phyloP scores from a whole-genome alignment of 129 eudicot genomes.

The Saposhnikovia divaricata region DNA sequence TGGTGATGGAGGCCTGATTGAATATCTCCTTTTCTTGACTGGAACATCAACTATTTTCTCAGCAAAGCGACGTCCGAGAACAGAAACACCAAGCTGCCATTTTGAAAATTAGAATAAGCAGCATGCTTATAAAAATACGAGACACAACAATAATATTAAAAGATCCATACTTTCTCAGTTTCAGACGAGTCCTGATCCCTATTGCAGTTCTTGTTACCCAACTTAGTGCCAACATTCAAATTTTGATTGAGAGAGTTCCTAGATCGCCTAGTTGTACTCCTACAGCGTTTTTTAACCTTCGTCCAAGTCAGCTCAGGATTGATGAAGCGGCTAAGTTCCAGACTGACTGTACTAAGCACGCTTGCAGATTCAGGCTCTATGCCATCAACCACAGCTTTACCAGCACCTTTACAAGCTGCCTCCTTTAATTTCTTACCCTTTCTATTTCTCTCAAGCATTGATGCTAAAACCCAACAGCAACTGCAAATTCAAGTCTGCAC shows the following conservation, averaged over 20 bases:
- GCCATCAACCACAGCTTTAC: slow-evolving; percentile 20
- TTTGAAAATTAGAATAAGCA: not conserved
- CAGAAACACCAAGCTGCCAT: slow-evolving; percentile 49
- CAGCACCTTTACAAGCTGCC: slow-evolving; percentile 11
- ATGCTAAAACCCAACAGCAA: slow-evolving; percentile 16
- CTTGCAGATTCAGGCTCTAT: slow-evolving; percentile 21
- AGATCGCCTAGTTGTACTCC: slow-evolving; percentile 31
- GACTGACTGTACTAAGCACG: slow-evolving; percentile 35
- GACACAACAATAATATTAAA: not conserved
- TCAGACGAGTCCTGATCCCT: slow-evolving; percentile 33
- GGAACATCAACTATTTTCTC: slow-evolving; percentile 51
- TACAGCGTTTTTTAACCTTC: slow-evolving; percentile 45
- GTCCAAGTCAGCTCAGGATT: slow-evolving; percentile 53
- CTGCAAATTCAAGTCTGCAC: slow-evolving; percentile 24
- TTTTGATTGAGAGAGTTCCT: slow-evolving; percentile 22
- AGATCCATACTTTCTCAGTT: slow-evolving; percentile 44
- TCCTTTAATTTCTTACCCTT: slow-evolving; percentile 7
- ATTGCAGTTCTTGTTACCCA: slow-evolving; percentile 18
- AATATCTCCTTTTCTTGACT: slow-evolving; percentile 60
- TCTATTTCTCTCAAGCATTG: slow-evolving; percentile 3
- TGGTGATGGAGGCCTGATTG: slow-evolving; percentile 14
- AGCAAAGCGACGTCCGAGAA: slow-evolving; percentile 31
- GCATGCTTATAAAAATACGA: not conserved
- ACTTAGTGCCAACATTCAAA: slow-evolving; percentile 13
- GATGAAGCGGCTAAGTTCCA: slow-evolving; percentile 35